Percentiles rank a stretch among this genome's conserved stretches.
Conservation (phyloP, 164 flowering plant species). For the Aristolochia californica region DNA sequence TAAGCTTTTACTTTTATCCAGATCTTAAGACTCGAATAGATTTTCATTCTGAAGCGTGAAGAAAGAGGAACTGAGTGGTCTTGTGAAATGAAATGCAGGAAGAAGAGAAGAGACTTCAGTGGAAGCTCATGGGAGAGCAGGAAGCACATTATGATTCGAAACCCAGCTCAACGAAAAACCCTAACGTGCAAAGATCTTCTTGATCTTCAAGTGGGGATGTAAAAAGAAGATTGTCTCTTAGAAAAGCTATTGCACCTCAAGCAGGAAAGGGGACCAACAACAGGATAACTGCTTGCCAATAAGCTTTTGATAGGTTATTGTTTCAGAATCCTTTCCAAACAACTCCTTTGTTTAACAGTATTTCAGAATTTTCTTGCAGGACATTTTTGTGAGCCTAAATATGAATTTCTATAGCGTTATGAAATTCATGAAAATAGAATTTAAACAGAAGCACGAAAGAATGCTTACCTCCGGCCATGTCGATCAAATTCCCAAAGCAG, state of each 20-base stretch:
- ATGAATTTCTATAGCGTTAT: too few species aligned
- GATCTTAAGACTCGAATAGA: neutral
- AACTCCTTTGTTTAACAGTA: too few species aligned
- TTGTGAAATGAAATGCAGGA: conserved; percentile 33
- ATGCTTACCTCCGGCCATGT: too few species aligned
- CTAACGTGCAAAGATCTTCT: neutral
- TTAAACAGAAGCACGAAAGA: too few species aligned
- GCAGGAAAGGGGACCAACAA: conserved; percentile 31
- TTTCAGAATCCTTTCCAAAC: neutral
- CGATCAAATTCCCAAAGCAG: too few species aligned
- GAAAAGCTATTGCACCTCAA: neutral
- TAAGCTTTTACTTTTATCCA: conserved; percentile 17
- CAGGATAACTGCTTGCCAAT: conserved; percentile 29
- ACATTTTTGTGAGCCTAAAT: too few species aligned
- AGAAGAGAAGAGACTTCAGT: conserved; percentile 72
- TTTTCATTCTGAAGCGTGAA: neutral
- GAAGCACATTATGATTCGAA: neutral
- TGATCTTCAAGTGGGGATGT: neutral
- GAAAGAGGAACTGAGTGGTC: too few species aligned
- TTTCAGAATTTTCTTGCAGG: too few species aligned
- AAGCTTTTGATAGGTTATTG: too few species aligned
- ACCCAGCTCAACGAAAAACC: neutral
- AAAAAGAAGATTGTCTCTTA: neutral
- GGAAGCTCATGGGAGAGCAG: neutral
- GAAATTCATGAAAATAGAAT: too few species aligned